phyloP scores from a whole-genome alignment of 78 protist species.

The Dictyostelium brefeldianum region DNA sequence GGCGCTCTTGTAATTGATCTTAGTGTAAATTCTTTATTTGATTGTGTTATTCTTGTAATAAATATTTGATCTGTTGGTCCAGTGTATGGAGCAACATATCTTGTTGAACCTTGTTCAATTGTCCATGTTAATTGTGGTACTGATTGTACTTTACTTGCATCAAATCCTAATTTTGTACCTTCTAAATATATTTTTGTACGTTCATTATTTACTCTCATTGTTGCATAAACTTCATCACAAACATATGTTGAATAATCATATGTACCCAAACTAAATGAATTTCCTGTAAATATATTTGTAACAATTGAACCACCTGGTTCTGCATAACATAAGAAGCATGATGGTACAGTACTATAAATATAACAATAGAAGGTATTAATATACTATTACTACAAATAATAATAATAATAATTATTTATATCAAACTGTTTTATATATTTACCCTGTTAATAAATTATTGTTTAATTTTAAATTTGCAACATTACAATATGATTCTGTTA shows the following conservation, averaged over 20 bases:
- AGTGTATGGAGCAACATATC: neutral
- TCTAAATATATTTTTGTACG: neutral
- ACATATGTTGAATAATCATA: no score
- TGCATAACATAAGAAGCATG: no score
- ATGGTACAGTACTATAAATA: no score
- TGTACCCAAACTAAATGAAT: no score
- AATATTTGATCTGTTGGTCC: neutral
- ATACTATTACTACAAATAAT: no score
- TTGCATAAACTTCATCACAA: neutral
- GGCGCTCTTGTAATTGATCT: neutral
- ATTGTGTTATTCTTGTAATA: neutral
- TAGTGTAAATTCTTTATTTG: neutral
- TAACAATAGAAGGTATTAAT: no score
- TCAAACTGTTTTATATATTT: neutral
- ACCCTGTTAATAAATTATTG: neutral
- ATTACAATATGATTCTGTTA: neutral
- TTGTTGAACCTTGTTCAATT: neutral
- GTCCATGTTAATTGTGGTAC: neutral
- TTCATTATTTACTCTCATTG: neutral
- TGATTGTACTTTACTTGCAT: neutral
- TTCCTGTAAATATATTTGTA: no score
- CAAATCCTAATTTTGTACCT: constrained; percentile 13
- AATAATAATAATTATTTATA: no score
- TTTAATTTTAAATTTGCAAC: neutral
- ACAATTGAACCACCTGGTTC: no score